Evolutionary conservation across 352 stramenopile species (phyloP).

Genomic region (Globisporangium barbulae): DNA sequence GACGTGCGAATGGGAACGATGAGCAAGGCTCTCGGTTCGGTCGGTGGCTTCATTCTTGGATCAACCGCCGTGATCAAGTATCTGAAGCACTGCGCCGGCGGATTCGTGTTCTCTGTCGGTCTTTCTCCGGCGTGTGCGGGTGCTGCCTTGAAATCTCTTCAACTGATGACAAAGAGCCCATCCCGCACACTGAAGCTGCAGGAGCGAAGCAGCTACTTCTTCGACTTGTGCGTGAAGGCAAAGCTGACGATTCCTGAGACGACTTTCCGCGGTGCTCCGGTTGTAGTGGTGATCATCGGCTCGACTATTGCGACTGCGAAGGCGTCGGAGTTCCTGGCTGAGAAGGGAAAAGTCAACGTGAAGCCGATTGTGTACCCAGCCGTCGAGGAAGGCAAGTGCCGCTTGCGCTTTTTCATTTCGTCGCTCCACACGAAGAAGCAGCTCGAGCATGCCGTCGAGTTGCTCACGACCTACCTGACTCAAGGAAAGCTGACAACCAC

Average conservation of each 20-base stretch:
- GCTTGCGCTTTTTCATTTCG: slow-evolving; percentile 86
- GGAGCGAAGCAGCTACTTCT: slow-evolving; percentile 70
- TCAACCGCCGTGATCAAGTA: slow-evolving; percentile 50
- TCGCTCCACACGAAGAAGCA: slow-evolving; percentile 67
- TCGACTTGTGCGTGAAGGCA: slow-evolving; percentile 63
- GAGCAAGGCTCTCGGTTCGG: slow-evolving; percentile 67
- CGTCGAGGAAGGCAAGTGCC: slow-evolving; percentile 81
- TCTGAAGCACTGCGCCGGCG: slow-evolving; percentile 60
- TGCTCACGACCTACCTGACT: slow-evolving; percentile 34
- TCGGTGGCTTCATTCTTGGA: slow-evolving; percentile 63
- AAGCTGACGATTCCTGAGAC: slow-evolving; percentile 55
- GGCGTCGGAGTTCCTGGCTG: slow-evolving; percentile 57
- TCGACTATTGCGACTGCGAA: slow-evolving; percentile 76
- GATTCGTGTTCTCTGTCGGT: slow-evolving; percentile 79
- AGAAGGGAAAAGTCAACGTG: slow-evolving; percentile 62
- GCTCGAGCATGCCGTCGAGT: slow-evolving; percentile 51
- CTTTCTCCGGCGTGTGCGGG: slow-evolving; percentile 64
- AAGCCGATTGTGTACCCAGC: slow-evolving; percentile 86
- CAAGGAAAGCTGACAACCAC: slow-evolving; percentile 2
- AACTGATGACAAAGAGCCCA: slow-evolving; percentile 59
- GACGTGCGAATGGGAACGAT: slow-evolving; percentile 73
- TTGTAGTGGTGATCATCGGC: slow-evolving; percentile 79
- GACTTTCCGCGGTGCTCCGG: slow-evolving; percentile 66
- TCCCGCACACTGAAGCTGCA: slow-evolving; percentile 63
- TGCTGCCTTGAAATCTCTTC: slow-evolving; percentile 63